Base-by-base conservation (phyloP, 2,329 filamentous ascomycete species). In the Xylaria sp. region DNA sequence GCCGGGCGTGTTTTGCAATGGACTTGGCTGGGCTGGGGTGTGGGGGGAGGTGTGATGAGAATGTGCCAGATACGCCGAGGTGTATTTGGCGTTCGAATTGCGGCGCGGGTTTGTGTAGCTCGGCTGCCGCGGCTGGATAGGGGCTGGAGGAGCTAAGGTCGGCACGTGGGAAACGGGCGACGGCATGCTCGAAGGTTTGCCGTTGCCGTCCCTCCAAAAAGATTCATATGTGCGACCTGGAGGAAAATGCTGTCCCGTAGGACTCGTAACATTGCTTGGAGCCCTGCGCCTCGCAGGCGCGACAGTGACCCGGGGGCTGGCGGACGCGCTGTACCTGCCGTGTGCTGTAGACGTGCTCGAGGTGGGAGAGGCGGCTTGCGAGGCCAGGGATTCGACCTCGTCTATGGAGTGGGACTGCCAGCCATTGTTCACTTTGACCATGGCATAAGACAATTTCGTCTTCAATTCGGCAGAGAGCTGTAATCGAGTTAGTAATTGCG, bases 371-470 rank as follows among this genome's bases (percentile, higher is more conserved):
- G 78, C 82, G 53, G 81, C 81, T 49, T 88, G 85, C 1, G 89
- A 90, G 8, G 89, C 84, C 39, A 91, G 74, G 43, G 83, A 84
- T 72, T 93, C 91, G 24, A 93, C 83, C 71, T 93, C 89, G 50
- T 89, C 86, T 53, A 94, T 84, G 17, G 85, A 86, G 59, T 88
- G 86, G 45, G 87, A 82, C 72, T 96, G 89, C 88, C 92, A 94
- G 54, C 91, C 91, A 68, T 95, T 87, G 69, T 91, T 91, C 39
- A 97, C 89, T 72, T 96, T 97, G 69, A 95, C 83, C 83, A 96
- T 94, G 60, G 93, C 93, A 72, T 97, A 97, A 6, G 91, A 91
- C 22, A 97, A 81, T 65, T 91, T 89, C 46, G 91, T 87, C 68
- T 88, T 89, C 48, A 97, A 81, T 68, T 93, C 89, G 50, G 68